Base-by-base conservation (phyloP, 1,284 basidiomycete genomes). In the Cryptococcus neoformans region DNA sequence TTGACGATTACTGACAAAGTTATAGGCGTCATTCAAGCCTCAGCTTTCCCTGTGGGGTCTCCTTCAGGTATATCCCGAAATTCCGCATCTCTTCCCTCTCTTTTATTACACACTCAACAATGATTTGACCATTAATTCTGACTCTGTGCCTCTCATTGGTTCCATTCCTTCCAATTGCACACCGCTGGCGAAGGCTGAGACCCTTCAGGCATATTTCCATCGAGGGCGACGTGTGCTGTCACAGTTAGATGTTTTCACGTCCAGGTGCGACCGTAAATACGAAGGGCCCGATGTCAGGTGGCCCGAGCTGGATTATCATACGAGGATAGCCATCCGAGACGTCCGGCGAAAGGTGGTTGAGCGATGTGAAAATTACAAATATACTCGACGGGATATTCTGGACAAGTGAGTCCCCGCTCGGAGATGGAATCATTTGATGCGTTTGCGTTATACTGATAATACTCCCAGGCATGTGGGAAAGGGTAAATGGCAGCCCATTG, bases 351-450 rank as follows among this genome's bases (percentile, higher is more conserved):
- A 78, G 58, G 67, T 71, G n/a, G 75, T 78, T 11, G 76, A 78
- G 60, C 60, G 75, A 34, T 74, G 70, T 42, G 76, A 78, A 58
- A 78, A 78, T 56, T 78, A 78, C 71, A 76, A 76, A 64, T 77
- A 78, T 55, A 78, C 75, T 44, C 67, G 75, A 6, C 63, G 76
- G n/a, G 74, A 78, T 58, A 62, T 75, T 10, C 64, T 78, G 10
- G 68, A 76, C 64, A 75, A 75, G 76, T 78, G 59, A 66, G 75
- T 70, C n/a, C 16, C 12, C 39, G 6, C n/a, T 44, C 16, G n/a
- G 28, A 11, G 2, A 10, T 36, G 28, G 4, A 28, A 28, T 28
- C 28, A 28, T 28, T 28, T 47, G n/a, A 9, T 34, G 34, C 8
- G 35, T 3, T 44, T 16, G 4, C 17, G n/a, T n/a, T n/a, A n/a